Conservation (phyloP, 1,139 yeast species). For the Pichia sp. region DNA sequence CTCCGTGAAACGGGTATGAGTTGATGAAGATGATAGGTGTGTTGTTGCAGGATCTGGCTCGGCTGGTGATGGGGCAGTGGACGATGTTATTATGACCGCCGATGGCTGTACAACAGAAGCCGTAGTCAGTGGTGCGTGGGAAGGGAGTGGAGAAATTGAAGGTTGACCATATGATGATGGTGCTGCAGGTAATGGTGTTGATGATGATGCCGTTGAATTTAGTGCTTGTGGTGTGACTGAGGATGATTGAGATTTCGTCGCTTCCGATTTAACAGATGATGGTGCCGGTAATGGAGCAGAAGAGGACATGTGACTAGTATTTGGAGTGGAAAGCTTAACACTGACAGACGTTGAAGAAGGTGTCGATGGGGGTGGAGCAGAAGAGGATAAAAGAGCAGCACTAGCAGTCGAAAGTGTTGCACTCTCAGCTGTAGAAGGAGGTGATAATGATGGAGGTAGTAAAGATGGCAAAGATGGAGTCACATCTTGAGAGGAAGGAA, state of each 20-base stretch:
- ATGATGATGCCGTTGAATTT: not conserved
- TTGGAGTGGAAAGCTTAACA: not conserved
- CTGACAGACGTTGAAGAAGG: not conserved
- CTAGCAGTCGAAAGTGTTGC: not conserved
- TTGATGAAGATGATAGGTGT: conserved; percentile 7
- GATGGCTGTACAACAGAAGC: not conserved
- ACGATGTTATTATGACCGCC: not conserved
- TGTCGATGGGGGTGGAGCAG: not conserved
- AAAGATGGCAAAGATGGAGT: not conserved
- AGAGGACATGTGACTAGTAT: not conserved
- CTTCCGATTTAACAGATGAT: too few species aligned
- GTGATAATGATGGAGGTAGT: not conserved
- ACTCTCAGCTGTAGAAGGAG: not conserved
- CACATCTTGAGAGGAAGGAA: not conserved
- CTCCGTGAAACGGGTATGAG: conserved; percentile 3
- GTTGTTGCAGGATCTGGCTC: conserved; percentile 4
- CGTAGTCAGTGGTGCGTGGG: not conserved
- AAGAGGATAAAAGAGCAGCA: not conserved
- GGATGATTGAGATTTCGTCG: not conserved
- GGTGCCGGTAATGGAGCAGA: not conserved
- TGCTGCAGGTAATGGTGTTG: not conserved
- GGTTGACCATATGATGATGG: not conserved
- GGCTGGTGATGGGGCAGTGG: conserved; percentile 3
- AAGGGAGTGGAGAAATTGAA: not conserved
- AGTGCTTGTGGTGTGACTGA: not conserved